A percentile compares a stretch with the other conserved stretches of the same genome.
Evolutionary conservation across 805 yeast genomes (phyloP).

Genomic region (Lipomyces yamadae): DNA sequence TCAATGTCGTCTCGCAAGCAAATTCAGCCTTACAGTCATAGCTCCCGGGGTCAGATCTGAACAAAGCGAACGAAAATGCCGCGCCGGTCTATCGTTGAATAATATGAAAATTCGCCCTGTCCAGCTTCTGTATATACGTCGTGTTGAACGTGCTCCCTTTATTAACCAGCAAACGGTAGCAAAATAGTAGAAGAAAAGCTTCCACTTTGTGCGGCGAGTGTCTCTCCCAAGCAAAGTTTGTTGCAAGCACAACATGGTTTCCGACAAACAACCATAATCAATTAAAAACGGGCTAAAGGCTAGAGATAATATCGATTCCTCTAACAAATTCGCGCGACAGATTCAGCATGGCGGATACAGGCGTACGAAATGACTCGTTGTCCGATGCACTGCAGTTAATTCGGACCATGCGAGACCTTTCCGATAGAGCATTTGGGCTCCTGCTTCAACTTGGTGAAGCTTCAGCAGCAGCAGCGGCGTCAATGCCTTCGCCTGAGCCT

Average conservation of each 20-base stretch:
- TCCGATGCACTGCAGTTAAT: conserved; percentile 12
- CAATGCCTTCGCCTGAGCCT: conserved; percentile 19
- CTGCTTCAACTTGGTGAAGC: conserved; percentile 7
- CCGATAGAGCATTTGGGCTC: conserved; percentile 13
- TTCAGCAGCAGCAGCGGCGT: conserved; percentile 16
- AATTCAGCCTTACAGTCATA: too few relatives aligned
- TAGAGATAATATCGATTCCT: too few relatives aligned
- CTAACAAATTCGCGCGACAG: not conserved
- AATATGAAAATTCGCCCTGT: too few relatives aligned
- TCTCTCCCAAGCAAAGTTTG: too few relatives aligned
- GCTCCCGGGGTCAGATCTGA: not conserved
- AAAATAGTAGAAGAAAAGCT: too few relatives aligned
- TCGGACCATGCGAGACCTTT: conserved; percentile 20
- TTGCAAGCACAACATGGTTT: not conserved
- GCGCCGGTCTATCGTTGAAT: too few relatives aligned
- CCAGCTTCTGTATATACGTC: too few relatives aligned
- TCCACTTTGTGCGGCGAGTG: too few relatives aligned
- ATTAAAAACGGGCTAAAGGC: too few relatives aligned
- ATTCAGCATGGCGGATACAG: not conserved
- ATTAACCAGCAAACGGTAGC: too few relatives aligned
- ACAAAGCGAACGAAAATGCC: not conserved
- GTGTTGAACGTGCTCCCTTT: too few relatives aligned
- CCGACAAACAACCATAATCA: not conserved
- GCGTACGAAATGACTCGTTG: not conserved
- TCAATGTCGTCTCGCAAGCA: too few relatives aligned